Percentiles rank a stretch among this genome's conserved stretches.
Conservation (phyloP, 176 grass and related monocot genomes). For the Oryza longistaminata region DNA sequence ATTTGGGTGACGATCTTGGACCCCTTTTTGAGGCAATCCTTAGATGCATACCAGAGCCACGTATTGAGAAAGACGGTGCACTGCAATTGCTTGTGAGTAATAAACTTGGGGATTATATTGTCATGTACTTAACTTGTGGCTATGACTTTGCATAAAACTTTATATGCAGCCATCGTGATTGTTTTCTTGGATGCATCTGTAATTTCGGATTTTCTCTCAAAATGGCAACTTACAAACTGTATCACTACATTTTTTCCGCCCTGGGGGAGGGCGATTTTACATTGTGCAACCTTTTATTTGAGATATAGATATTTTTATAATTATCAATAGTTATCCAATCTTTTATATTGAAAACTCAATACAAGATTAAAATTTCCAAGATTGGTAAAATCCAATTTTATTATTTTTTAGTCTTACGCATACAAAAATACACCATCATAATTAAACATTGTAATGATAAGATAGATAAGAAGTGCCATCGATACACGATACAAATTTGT, state of each 20-base stretch:
- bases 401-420: no score
- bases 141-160: not conserved
- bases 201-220: not conserved
- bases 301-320: no score
- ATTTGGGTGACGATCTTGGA: conserved; percentile 87
- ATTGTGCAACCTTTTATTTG: no score
- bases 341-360: no score
- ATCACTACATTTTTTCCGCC: not conserved
- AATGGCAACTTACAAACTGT: not conserved
- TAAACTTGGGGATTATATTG: conserved; percentile 19
- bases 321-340: no score
- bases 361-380: no score
- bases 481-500: no score
- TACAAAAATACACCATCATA: no score
- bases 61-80: conserved; percentile 86
- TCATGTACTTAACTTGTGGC: not conserved
- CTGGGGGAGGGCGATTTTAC: no score
- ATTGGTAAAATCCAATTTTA: no score
- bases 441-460: no score
- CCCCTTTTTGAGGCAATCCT: conserved; percentile 98
- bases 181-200: not conserved
- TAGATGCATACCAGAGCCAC: conserved; percentile 96
- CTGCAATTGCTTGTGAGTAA: conserved; percentile 90
- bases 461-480: no score
- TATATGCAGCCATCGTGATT: not conserved